Percentiles rank a stretch among this genome's conserved stretches.
These are phyloP conservation scores for Ustilaginoidea virens DNA, from an alignment of 2,329 filamentous ascomycete genomes.

Conservation along the genomic window DNA sequence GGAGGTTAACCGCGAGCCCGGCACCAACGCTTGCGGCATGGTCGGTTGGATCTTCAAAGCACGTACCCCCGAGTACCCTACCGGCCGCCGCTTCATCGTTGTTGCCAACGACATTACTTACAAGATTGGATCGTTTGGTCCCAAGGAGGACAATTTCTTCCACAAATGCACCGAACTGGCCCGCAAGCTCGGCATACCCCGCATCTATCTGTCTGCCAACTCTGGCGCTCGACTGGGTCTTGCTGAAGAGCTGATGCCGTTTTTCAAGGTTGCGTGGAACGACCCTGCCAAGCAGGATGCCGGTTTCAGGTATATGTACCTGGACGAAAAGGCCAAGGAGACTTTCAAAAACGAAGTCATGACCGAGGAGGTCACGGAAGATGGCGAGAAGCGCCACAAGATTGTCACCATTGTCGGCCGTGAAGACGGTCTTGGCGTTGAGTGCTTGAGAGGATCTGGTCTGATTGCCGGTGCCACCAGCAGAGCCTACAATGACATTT, in stretches of 20 bases:
- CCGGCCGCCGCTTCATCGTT: constrained; percentile 83
- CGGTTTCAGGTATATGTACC: constrained; percentile 95
- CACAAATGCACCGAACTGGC: constrained; percentile 97
- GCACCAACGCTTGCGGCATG: constrained; percentile 95
- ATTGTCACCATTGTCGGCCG: constrained; percentile 86
- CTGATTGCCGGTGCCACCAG: constrained; percentile 96
- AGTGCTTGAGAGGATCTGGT: constrained; percentile 92
- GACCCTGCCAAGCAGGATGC: constrained; percentile 63
- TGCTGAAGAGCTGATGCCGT: constrained; percentile 89
- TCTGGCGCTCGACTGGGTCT: constrained; percentile 95
- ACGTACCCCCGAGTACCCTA: constrained; percentile 87
- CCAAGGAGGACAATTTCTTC: constrained; percentile 95
- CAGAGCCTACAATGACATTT: constrained; percentile 95
- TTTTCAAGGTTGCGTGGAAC: constrained; percentile 97
- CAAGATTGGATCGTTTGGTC: constrained; percentile 96
- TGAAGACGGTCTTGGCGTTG: constrained; percentile 92
- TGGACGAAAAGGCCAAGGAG: constrained; percentile 74
- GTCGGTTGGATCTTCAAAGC: constrained; percentile 95
- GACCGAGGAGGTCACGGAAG: constrained; percentile 73
- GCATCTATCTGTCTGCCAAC: constrained; percentile 96
- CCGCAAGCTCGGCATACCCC: constrained; percentile 83
- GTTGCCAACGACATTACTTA: constrained; percentile 99
- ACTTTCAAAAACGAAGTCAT: constrained; percentile 62
- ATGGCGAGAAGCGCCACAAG: constrained; percentile 82
- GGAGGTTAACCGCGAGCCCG: constrained; percentile 87